Evolutionary conservation across 768 basidiomycete genomes (phyloP), one percentile per base, ranked within the genome.

Genomic region (Pleurotus tuoliensis): DNA sequence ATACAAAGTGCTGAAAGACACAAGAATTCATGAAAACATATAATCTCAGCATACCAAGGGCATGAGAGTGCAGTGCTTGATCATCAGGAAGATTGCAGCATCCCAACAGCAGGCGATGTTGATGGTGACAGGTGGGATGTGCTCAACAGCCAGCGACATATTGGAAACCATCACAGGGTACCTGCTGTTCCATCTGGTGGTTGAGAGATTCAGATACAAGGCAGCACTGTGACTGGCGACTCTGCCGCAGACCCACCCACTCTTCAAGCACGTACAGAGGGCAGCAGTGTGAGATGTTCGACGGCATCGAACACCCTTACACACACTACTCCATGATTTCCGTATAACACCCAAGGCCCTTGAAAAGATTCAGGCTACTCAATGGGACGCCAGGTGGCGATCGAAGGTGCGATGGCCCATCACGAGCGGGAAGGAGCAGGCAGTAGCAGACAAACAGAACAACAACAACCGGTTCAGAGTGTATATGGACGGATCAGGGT

Each of bases 161-260:
- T 40, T 70, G 0, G 59, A 67, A 9, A 57, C 53, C 2, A 63
- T 68, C 24, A 58, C 67, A 4, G 56, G 62, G 49, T 43, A 67
- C 0, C 53, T 61, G 3, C 67, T 66, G 0, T 47, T 67, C 7
- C 16, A 64, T 24, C 56, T 66, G n/a, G 38, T 57, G 3, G 38
- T 69, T 4, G 52, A 64, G 43, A 59, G 60, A 43, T 20, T 47
- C 11, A 41, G 59, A 2, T 51, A 63, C 47, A 56, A 52, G 15
- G 63, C 64, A n/a, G 61, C 61, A 6, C 18, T 63, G 7, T 48
- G 66, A 3, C 47, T 66, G 5, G 58, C 62, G 6, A 64, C 66
- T 3, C 60, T 68, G 9, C 64, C 66, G n/a, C 30, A 41, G 8
- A 39, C 51, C 4, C 59, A 68, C 61, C 69, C 69, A 13, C 53